A percentile compares a stretch with the other conserved stretches of the same genome.
These are phyloP conservation scores for Paracoccidioides lutzii DNA, from an alignment of 2,329 filamentous ascomycete species.

Conservation along the genomic window DNA sequence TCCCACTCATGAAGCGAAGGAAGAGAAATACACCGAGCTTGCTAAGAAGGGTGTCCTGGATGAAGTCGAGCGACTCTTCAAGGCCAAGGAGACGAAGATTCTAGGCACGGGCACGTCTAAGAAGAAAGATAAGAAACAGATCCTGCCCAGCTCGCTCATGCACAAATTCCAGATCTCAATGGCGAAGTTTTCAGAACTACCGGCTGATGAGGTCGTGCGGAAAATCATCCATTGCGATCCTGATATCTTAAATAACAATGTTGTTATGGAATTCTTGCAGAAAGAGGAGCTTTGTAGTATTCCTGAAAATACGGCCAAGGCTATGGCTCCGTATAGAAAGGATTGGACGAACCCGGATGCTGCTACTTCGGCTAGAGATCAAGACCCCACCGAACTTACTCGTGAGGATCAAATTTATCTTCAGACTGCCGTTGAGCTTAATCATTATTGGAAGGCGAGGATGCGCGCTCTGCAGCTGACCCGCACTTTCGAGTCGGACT, in stretches of 20 bases:
- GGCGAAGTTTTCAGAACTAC: conserved; percentile 76
- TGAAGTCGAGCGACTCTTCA: conserved; percentile 92
- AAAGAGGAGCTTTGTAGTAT: conserved; percentile 87
- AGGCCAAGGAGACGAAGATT: conserved; percentile 91
- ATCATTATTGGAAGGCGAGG: conserved; percentile 97
- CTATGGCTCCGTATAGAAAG: conserved; percentile 88
- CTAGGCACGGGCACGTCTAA: conserved; percentile 54
- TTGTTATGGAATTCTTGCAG: conserved; percentile 94
- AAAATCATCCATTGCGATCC: conserved; percentile 94
- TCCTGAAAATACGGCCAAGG: conserved; percentile 77
- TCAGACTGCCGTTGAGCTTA: conserved; percentile 82
- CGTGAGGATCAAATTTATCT: conserved; percentile 93
- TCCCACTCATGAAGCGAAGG: conserved; percentile 73
- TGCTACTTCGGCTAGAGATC: conserved; percentile 61
- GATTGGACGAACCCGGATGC: conserved; percentile 91
- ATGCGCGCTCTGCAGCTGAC: conserved; percentile 85
- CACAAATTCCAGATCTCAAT: conserved; percentile 88
- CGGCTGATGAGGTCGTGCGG: conserved; percentile 72
- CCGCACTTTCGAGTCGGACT: conserved; percentile 71
- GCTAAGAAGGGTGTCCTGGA: conserved; percentile 91
- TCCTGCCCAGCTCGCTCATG: conserved; percentile 81
- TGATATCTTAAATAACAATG: conserved; percentile 73
- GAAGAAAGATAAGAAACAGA: conserved; percentile 92
- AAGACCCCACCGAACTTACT: conserved; percentile 77
- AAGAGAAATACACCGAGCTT: conserved; percentile 90